These are phyloP conservation scores for Alternaria atra DNA, from an alignment of 2,329 filamentous ascomycete genomes.

Conservation along the genomic window DNA sequence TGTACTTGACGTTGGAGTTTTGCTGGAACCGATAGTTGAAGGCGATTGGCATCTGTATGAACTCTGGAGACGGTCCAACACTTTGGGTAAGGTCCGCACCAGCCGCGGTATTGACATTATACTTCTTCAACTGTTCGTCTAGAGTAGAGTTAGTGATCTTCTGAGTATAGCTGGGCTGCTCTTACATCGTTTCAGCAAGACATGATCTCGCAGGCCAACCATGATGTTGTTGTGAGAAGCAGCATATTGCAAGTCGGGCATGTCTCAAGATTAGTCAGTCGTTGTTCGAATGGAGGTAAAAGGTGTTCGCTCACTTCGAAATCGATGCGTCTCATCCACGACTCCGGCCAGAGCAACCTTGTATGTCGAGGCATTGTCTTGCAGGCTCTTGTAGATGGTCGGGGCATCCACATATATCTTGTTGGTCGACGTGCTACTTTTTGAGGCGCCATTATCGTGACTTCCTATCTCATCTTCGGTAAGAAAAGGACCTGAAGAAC, in stretches of 20 bases:
- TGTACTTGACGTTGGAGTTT: slow-evolving; percentile 76
- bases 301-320: slow-evolving; percentile 66
- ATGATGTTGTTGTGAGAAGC: slow-evolving; percentile 74
- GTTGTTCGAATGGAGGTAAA: not conserved
- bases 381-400: slow-evolving; percentile 68
- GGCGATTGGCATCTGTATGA: slow-evolving; percentile 76
- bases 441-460: not conserved
- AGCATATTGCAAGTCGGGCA: slow-evolving; percentile 88
- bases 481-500: slow-evolving; percentile 70
- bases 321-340: slow-evolving; percentile 84
- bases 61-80: slow-evolving; percentile 80
- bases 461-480: slow-evolving; percentile 42
- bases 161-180: slow-evolving; percentile 9
- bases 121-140: slow-evolving; percentile 69
- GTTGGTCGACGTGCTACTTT: not conserved
- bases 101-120: slow-evolving; percentile 57
- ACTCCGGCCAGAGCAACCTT: slow-evolving; percentile 74
- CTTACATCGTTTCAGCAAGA: slow-evolving; percentile 76
- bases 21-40: slow-evolving; percentile 81
- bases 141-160: not conserved
- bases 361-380: slow-evolving; percentile 75
- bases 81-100: slow-evolving; percentile 70
- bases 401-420: slow-evolving; percentile 33
- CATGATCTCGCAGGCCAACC: slow-evolving; percentile 72
- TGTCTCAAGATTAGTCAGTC: slow-evolving; percentile 54